These are phyloP conservation scores for Colletotrichum filicis DNA, from an alignment of 2,329 filamentous ascomycete species.

Conservation along the genomic window DNA sequence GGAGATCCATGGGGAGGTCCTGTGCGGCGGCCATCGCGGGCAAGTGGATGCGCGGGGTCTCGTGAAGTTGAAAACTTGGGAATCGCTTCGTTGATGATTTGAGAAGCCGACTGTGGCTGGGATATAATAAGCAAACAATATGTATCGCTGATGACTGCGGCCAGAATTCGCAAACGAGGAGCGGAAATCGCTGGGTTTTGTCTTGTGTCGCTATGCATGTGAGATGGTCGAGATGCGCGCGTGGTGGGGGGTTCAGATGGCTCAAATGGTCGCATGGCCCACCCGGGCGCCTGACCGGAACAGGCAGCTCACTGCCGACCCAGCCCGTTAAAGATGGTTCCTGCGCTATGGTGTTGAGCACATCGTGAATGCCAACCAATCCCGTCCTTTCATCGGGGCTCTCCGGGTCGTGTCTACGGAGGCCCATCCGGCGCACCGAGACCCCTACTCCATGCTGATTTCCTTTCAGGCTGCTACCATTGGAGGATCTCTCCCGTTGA, in stretches of 20 bases:
- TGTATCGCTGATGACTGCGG: background rate
- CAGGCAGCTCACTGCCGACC: conserved; percentile 26
- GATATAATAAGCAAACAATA: background rate
- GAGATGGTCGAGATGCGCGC: conserved; percentile 23
- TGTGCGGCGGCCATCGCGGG: conserved; percentile 39
- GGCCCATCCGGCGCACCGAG: conserved; percentile 1
- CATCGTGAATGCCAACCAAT: conserved; percentile 9
- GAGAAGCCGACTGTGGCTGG: background rate
- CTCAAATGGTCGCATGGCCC: conserved; percentile 10
- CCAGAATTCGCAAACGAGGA: background rate
- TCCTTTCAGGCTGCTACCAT: conserved; percentile 12
- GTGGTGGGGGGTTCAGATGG: conserved; percentile 8
- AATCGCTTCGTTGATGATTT: background rate
- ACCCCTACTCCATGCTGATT: conserved; percentile 5
- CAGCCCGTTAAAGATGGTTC: conserved; percentile 21
- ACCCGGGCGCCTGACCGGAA: conserved; percentile 24
- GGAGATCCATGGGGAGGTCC: conserved; percentile 63
- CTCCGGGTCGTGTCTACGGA: conserved; percentile 17
- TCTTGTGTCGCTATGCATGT: conserved; percentile 13
- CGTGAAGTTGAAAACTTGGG: background rate
- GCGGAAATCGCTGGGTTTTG: conserved; percentile 6
- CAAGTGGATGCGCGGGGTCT: background rate
- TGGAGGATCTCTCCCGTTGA: background rate
- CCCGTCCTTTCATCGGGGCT: background rate
- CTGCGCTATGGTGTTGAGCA: background rate